Base-by-base conservation (phyloP, 257 asterid genomes). In the Craterostigma plantagineum region DNA sequence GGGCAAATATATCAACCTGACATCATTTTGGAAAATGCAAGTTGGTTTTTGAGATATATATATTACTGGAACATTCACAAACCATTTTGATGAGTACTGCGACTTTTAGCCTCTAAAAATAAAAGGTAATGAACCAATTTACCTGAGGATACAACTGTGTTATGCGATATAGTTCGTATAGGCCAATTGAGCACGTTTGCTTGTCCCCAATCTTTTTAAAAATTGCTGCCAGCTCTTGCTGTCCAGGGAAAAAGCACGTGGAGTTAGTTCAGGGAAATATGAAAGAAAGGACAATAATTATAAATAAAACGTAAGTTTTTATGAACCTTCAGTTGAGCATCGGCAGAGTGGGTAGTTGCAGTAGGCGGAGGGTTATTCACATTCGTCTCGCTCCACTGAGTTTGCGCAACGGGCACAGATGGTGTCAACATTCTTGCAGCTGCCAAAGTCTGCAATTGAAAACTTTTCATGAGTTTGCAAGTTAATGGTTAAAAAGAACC, bases 361-460 rank as follows among this genome's bases (percentile, higher is more conserved):
- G 92, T 2, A 23, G 30, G 30, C 6, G 30, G 62, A 16, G 94
- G 66, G 63, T 78, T 75, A 55, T 79, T 79, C 46, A 74, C 85
- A 46, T 76, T 60, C 16, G 99, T 75, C 56, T 90, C 96, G 54
- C 63, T 84, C 95, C 96, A 83, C 54, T 90, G 94, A 43, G 91
- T 90, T 77, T 90, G 96, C 53, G 94, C 92, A 53, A 48, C 79
- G 39, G 99, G 77, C 42, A 79, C 94, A 41, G 95, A 62, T 37
- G 99, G 99, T 14, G 99, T 80, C 68, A 90, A 61, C 96, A 90
- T 83, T 74, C 99, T 80, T n/a, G 99, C 92, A 48, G 99, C 99
- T 33, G 99, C 99, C 78, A 90, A 66, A 18, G 94, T 90, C 99
- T 90, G 73, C 55, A 16, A 0, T 23, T 48, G 17, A n/a, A 13